Conservation (phyloP, 2,329 filamentous ascomycete species). For the Pseudocercospora ulei region DNA sequence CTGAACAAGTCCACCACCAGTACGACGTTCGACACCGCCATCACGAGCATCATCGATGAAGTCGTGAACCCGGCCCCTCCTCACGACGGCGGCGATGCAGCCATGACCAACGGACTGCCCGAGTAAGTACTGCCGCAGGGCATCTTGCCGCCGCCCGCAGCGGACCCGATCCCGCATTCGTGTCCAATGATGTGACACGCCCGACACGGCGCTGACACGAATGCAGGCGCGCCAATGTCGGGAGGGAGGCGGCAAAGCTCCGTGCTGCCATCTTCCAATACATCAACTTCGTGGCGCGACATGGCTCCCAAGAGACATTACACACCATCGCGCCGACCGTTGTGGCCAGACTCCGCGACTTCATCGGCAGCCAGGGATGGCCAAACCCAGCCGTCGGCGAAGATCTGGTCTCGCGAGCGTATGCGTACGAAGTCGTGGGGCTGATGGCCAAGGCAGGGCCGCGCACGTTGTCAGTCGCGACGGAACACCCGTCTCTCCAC, state of each 20-base stretch:
- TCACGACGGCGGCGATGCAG: conserved; percentile 28
- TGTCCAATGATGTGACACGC: no score
- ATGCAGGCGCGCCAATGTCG: conserved; percentile 42
- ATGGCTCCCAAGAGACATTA: conserved; percentile 55
- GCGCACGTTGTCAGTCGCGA: conserved; percentile 45
- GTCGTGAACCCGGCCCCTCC: conserved; percentile 45
- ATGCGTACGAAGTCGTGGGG: conserved; percentile 85
- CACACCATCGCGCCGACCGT: conserved; percentile 57
- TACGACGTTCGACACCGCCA: conserved; percentile 57
- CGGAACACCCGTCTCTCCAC: conserved; percentile 40
- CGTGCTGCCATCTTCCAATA: conserved; percentile 76
- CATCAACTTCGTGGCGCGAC: conserved; percentile 73
- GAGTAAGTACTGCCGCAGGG: conserved; percentile 23
- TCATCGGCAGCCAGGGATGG: conserved; percentile 75
- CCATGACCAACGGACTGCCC: conserved; percentile 28
- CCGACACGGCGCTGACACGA: no score
- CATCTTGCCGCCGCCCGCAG: neutral
- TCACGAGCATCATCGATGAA: conserved; percentile 60
- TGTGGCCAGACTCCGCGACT: conserved; percentile 59
- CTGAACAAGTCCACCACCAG: conserved; percentile 67
- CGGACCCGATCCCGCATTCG: no score
- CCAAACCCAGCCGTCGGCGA: conserved; percentile 51
- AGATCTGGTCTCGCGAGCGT: conserved; percentile 58
- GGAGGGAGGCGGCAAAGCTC: conserved; percentile 68
- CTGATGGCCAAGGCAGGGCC: conserved; percentile 61